These are phyloP conservation scores for Trypanosoma grayi DNA, from an alignment of 208 protist species.

Conservation along the genomic window DNA sequence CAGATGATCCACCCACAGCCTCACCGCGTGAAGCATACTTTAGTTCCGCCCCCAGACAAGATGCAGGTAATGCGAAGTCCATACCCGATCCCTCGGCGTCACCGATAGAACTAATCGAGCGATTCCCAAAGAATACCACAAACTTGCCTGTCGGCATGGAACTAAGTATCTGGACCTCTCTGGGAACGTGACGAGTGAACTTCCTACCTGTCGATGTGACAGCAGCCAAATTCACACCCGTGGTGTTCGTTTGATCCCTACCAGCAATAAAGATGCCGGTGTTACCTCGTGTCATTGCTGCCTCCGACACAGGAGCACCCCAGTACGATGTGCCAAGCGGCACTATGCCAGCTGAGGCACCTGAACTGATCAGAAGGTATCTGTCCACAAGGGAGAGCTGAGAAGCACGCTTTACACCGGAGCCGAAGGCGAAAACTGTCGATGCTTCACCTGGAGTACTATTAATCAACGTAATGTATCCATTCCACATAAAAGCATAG, in stretches of 20 bases:
- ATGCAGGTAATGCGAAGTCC: neutral
- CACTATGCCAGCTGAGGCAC: conserved; percentile 5
- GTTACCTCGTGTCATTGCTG: neutral
- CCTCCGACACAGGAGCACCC: conserved; percentile 5
- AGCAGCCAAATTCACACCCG: conserved; percentile 8
- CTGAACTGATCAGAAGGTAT: conserved; percentile 3
- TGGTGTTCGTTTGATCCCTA: conserved; percentile 12
- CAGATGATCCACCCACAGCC: neutral
- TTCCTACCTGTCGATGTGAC: neutral
- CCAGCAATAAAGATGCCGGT: conserved; percentile 12
- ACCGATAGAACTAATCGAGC: conserved; percentile 3
- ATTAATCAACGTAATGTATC: conserved; percentile 9
- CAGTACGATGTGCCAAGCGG: conserved; percentile 5
- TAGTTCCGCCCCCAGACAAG: neutral
- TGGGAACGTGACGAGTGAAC: neutral
- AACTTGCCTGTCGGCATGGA: neutral
- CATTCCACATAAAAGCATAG: conserved; percentile 24
- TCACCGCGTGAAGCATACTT: neutral
- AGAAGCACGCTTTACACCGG: neutral
- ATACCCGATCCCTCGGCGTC: neutral
- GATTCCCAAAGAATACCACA: conserved; percentile 10
- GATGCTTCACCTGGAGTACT: neutral
- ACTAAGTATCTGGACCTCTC: neutral
- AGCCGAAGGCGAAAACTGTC: conserved; percentile 21
- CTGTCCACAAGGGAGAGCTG: neutral